Conservation (phyloP, 2,329 filamentous ascomycete species). For the Colletotrichum sp. region DNA sequence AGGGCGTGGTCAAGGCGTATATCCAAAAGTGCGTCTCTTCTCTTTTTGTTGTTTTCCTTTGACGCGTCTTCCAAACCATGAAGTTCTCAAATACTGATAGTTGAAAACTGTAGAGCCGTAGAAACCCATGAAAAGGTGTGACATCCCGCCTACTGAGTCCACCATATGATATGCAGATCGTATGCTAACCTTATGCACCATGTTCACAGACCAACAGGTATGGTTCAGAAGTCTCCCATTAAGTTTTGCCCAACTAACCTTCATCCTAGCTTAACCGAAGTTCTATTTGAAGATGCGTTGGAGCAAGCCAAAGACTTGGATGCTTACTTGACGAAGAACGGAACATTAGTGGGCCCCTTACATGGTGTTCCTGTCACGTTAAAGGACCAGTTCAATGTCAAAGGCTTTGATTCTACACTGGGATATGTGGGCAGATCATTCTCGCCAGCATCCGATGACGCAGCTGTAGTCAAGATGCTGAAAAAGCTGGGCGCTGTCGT, state of each 20-base stretch:
- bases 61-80: fast-evolving
- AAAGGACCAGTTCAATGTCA: conserved; percentile 67
- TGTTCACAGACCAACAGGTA: neutral
- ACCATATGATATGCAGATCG: neutral
- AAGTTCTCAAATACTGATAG: fast-evolving
- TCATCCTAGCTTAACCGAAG: conserved; percentile 42
- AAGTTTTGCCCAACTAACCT: neutral
- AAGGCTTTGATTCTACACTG: conserved; percentile 53
- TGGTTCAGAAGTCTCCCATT: neutral
- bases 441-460: conserved; percentile 54
- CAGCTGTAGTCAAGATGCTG: conserved; percentile 63
- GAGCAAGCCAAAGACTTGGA: conserved; percentile 41
- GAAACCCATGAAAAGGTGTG: conserved; percentile 16
- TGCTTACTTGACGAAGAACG: conserved; percentile 37
- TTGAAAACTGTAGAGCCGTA: neutral
- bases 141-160: neutral
- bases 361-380: conserved; percentile 58
- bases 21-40: neutral
- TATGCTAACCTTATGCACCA: neutral
- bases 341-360: conserved; percentile 56
- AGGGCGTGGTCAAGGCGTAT: neutral
- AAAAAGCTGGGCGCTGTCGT: conserved; percentile 64
- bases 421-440: conserved; percentile 56
- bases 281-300: conserved; percentile 47
- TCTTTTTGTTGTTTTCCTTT: neutral